Conservation (phyloP, 768 basidiomycete species). For the Lentinus tigrinus region DNA sequence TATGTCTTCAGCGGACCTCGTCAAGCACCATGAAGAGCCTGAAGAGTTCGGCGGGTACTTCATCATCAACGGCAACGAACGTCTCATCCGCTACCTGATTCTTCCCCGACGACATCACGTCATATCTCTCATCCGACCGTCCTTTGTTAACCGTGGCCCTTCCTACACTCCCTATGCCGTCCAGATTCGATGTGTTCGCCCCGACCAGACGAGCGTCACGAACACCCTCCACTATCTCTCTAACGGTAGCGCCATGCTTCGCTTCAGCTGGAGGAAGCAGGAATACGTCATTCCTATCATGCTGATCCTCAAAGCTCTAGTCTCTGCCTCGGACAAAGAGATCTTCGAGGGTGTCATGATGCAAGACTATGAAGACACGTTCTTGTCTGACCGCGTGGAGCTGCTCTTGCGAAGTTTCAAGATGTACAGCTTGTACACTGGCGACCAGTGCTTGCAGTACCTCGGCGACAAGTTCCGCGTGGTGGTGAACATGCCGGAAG, state of each 20-base stretch:
- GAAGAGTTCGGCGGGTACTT: conserved; percentile 99
- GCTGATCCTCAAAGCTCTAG: conserved; percentile 91
- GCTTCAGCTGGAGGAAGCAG: conserved; percentile 96
- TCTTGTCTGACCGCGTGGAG: conserved; percentile 96
- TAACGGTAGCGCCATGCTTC: conserved; percentile 93
- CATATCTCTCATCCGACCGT: conserved; percentile 86
- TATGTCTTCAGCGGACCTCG: conserved; percentile 83
- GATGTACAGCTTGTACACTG: conserved; percentile 82
- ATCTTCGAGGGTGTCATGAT: conserved; percentile 96
- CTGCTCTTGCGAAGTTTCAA: conserved; percentile 93
- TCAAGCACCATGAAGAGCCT: conserved; percentile 89
- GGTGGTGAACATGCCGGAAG: conserved; percentile 86
- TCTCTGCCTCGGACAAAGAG: conserved; percentile 90
- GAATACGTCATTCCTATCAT: conserved; percentile 99
- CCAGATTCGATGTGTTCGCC: conserved; percentile 91
- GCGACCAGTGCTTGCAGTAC: conserved; percentile 90
- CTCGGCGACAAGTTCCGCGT: conserved; percentile 96
- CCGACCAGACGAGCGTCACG: conserved; percentile 90
- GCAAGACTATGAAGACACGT: conserved; percentile 96
- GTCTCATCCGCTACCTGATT: conserved; percentile 96
- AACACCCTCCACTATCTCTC: conserved; percentile 98
- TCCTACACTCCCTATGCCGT: conserved; percentile 94
- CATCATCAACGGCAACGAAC: conserved; percentile 98
- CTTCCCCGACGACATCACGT: conserved; percentile 95
- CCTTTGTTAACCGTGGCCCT: conserved; percentile 89